Conservation (phyloP, 495 filamentous ascomycete genomes). For the Aspergillus mulundensis region DNA sequence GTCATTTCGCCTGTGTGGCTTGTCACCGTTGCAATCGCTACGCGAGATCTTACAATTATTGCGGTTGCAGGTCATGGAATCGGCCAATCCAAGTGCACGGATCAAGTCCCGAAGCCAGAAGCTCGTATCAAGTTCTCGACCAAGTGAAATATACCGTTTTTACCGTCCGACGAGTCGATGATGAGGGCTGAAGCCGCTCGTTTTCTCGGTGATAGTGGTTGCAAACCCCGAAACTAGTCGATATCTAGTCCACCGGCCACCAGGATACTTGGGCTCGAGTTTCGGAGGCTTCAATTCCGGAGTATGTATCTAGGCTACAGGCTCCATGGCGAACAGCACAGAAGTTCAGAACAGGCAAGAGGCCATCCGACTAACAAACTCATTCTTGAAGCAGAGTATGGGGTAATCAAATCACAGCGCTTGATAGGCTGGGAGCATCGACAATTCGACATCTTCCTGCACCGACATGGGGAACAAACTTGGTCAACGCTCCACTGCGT, state of each 20-base stretch:
- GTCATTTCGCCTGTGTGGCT: background rate
- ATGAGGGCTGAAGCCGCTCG: no score
- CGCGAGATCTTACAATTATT: background rate
- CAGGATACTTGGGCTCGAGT: no score
- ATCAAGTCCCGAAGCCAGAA: background rate
- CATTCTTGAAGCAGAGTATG: background rate
- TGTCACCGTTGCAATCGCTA: background rate
- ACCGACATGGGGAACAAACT: background rate
- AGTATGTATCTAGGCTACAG: no score
- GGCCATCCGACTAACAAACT: background rate
- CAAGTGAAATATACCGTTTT: no score
- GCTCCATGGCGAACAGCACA: no score
- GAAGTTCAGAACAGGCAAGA: background rate
- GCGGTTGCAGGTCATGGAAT: background rate
- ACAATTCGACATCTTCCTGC: background rate
- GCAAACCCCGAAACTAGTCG: no score
- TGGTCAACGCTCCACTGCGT: conserved; percentile 2
- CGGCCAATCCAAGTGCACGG: background rate
- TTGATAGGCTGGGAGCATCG: background rate
- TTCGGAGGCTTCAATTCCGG: no score
- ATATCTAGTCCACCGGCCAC: no score
- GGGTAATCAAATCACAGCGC: background rate
- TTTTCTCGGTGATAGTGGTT: no score
- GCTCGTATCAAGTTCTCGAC: background rate
- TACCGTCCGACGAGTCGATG: no score